phyloP scores from a whole-genome alignment of 1,284 basidiomycete genomes.

The Cutaneotrichosporon dermatis region DNA sequence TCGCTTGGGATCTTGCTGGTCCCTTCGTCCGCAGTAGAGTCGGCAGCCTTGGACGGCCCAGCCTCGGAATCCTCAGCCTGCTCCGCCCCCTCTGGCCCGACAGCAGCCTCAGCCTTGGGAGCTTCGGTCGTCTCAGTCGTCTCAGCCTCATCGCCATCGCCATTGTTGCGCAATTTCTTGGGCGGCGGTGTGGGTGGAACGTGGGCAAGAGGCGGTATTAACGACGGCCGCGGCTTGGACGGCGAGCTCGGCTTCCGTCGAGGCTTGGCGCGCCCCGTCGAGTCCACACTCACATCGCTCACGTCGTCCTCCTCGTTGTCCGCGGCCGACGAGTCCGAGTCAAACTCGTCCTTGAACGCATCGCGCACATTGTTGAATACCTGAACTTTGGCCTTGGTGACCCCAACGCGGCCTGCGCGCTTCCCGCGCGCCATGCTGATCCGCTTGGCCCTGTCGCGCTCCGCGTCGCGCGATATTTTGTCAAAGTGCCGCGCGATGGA shows the following conservation, averaged over 20 bases:
- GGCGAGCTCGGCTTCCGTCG: conserved; percentile 21
- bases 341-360: conserved; percentile 80
- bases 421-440: conserved; percentile 62
- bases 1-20: conserved; percentile 19
- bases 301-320: conserved; percentile 62
- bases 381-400: conserved; percentile 82
- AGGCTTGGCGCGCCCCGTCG: conserved; percentile 20
- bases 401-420: conserved; percentile 86
- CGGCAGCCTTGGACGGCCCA: background rate
- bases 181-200: conserved; percentile 1
- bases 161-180: background rate
- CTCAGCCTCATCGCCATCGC: background rate
- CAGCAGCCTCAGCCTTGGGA: no score
- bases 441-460: conserved; percentile 53
- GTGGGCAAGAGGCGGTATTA: background rate
- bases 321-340: conserved; percentile 69
- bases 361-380: conserved; percentile 88
- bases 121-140: no score
- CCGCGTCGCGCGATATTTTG: conserved; percentile 52
- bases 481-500: conserved; percentile 56
- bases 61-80: background rate
- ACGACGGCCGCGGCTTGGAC: background rate
- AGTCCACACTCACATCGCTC: conserved; percentile 41
- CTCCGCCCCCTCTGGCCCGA: no score
- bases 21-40: background rate